Evolutionary conservation across 306 rosid genomes (phyloP).

Genomic region (Mimosa bimucronata): DNA sequence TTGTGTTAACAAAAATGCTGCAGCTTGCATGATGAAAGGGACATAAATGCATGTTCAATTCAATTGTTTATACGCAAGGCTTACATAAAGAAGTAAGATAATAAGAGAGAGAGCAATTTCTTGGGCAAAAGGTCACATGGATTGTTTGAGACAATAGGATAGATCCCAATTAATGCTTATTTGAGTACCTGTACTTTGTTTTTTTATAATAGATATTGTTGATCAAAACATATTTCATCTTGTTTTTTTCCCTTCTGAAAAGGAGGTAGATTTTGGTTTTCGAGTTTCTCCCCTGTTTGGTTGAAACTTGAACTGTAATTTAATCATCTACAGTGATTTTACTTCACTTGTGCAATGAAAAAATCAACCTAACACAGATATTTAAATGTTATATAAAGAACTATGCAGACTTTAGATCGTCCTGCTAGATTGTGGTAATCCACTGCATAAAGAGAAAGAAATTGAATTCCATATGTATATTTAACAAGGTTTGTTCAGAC

Average conservation of each 20-base stretch:
- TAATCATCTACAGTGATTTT: background rate
- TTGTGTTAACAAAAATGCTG: constrained; percentile 12
- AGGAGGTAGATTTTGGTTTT: background rate
- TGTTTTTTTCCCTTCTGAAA: background rate
- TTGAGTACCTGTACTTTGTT: too few relatives aligned
- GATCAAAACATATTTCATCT: background rate
- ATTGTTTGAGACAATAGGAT: background rate
- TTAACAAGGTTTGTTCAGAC: background rate
- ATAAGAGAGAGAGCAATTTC: background rate
- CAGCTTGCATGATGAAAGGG: constrained; percentile 19
- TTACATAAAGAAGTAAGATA: background rate
- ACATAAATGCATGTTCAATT: constrained; percentile 21
- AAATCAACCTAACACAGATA: background rate
- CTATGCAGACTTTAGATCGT: background rate
- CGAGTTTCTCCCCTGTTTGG: background rate
- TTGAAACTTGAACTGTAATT: background rate
- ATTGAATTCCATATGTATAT: background rate
- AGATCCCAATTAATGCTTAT: too few relatives aligned
- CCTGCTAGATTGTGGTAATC: background rate
- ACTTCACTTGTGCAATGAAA: background rate
- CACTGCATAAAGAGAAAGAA: background rate
- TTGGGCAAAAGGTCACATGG: background rate
- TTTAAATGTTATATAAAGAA: background rate
- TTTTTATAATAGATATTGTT: background rate
- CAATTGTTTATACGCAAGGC: constrained; percentile 3